Evolutionary conservation across 805 yeast genomes (phyloP), one percentile per base, ranked within the genome.

Genomic region (Metschnikowia noctiluminum): DNA sequence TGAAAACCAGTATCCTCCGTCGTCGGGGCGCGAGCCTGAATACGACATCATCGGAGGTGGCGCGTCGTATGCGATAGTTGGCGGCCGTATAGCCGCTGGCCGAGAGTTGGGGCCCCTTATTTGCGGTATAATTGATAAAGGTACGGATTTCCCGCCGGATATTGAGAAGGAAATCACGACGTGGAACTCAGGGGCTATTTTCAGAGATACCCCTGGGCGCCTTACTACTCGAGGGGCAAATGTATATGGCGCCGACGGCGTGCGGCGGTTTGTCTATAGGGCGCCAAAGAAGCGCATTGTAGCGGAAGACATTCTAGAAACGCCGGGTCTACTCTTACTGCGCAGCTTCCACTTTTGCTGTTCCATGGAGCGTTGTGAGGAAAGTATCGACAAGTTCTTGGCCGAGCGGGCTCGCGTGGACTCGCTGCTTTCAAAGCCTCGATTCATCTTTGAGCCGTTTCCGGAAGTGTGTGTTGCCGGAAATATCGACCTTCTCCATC

Each of bases 181-280:
- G 0, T 89, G 96, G 96, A 64, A 73, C 0, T 72, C 89, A 0
- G 87, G 86, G 0, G 72, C 77, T 0, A 61, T 82, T 0, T 77
- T 79, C 56, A 69, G 96, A 39, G 61, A 66, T 7, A 82, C 83
- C 53, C 39, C 51, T 0, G 45, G 66, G 1, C 69, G 97, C 45
- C 58, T 71, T 42, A 89, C 97, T 1, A 85, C 96, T 0, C 69
- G 92, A 48, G 97, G 96, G 0, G 81, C 87, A 76, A 91, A 90
- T 62, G 72, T 71, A 36, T 91, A 91, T 61, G 82, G 79, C 2
- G 82, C 70, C 7, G 70, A 80, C 41, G 92, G 86, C 8, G 56
- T 65, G n/a, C 52, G 75, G 31, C 55, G 59, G 36, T 90, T 90
- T 66, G 70, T 72, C 53, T 89, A 87, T 58, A 47, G 73, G 31